These are phyloP conservation scores for Paramecium sexaurelia DNA, from an alignment of 73 alveolate species.

Conservation along the genomic window DNA sequence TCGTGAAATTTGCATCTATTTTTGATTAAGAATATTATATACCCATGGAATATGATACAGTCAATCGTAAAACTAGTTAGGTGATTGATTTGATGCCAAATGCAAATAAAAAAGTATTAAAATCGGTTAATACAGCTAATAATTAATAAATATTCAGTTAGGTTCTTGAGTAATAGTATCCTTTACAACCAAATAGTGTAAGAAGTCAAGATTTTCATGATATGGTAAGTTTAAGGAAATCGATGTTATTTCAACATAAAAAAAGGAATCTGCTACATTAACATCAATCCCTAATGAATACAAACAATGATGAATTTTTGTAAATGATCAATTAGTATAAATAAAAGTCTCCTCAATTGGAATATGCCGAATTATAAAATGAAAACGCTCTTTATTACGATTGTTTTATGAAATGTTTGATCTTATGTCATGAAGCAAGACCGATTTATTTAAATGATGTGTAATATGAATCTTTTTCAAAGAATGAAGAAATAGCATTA, in stretches of 20 bases:
- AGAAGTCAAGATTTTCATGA: neutral
- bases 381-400: constrained; percentile 34
- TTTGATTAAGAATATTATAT: neutral
- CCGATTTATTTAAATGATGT: constrained; percentile 16
- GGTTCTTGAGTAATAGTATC: neutral
- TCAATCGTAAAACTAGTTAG: neutral
- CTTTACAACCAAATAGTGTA: neutral
- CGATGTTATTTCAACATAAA: neutral
- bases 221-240: neutral
- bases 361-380: neutral
- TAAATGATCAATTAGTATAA: constrained; percentile 21
- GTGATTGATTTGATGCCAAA: neutral
- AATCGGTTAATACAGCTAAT: neutral
- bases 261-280: neutral
- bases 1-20: neutral
- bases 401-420: constrained; percentile 40
- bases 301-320: constrained; percentile 37
- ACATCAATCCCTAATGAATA: neutral
- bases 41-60: constrained; percentile 44
- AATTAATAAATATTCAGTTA: neutral
- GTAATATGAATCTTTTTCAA: constrained; percentile 32
- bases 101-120: neutral
- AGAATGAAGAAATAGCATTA: constrained; percentile 43
- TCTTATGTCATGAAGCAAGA: constrained; percentile 55
- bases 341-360: constrained; percentile 17